Conservation (phyloP, 768 basidiomycete species). For the Thelephora aurantiotincta region DNA sequence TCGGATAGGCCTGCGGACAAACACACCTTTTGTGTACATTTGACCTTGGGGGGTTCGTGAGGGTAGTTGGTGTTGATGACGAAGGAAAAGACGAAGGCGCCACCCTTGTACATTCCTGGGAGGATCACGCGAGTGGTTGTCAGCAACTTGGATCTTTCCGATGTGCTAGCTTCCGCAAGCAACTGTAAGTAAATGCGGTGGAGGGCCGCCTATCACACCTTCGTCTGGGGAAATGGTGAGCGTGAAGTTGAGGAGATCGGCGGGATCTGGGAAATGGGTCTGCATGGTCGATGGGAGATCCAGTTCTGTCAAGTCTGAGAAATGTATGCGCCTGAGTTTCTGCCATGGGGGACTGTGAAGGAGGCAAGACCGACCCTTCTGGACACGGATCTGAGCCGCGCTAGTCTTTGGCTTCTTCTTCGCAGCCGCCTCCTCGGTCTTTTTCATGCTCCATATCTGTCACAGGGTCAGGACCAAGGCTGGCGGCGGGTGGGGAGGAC, state of each 20-base stretch:
- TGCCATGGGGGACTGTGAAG: background rate
- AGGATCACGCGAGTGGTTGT: background rate
- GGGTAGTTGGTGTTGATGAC: constrained; percentile 96
- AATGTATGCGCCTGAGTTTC: background rate
- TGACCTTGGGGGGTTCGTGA: constrained; percentile 98
- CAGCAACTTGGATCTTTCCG: background rate
- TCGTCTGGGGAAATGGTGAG: constrained; percentile 95
- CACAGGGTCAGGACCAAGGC: background rate
- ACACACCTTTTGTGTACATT: constrained; percentile 84
- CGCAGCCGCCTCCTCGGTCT: constrained; percentile 92
- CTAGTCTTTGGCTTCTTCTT: constrained; percentile 99
- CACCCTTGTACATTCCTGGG: constrained; percentile 96
- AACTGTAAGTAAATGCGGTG: background rate
- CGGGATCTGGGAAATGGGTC: constrained; percentile 84
- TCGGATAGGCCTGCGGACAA: background rate
- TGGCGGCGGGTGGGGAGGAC: background rate
- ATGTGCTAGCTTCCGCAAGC: background rate
- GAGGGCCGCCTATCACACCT: constrained; percentile 34
- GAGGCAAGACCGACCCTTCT: constrained; percentile 60
- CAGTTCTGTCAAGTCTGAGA: constrained; percentile 84
- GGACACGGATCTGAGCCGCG: constrained; percentile 97
- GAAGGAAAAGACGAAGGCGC: constrained; percentile 87
- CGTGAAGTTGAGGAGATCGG: constrained; percentile 92
- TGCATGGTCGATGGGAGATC: constrained; percentile 95
- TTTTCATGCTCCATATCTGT: constrained; percentile 99